Percentiles rank a stretch among this genome's conserved stretches.
These are phyloP conservation scores for Nothophytophthora sp. DNA, from an alignment of 352 stramenopile genomes.

Conservation along the genomic window DNA sequence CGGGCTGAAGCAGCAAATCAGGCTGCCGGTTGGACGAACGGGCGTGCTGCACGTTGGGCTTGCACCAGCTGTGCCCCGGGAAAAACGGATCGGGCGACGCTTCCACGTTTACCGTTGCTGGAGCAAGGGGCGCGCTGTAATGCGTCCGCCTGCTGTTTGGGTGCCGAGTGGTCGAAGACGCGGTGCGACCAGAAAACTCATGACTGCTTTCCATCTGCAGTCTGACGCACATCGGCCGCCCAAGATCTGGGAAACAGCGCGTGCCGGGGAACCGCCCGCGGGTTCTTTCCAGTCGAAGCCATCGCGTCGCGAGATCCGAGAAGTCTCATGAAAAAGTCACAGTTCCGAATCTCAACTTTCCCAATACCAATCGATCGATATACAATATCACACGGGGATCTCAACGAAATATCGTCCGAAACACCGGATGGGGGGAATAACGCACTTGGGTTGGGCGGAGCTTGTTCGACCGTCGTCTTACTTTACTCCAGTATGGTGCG, in stretches of 20 bases:
- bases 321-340: conserved; percentile 11
- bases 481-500: too few relatives aligned
- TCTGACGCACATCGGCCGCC: not conserved
- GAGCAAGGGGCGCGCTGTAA: not conserved
- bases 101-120: too few relatives aligned
- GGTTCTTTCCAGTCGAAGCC: conserved; percentile 8
- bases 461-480: too few relatives aligned
- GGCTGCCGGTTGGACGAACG: too few relatives aligned
- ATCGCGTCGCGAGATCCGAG: conserved; percentile 18
- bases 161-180: not conserved
- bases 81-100: conserved; percentile 3
- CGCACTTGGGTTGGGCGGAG: too few relatives aligned
- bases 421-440: too few relatives aligned
- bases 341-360: not conserved
- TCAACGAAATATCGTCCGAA: too few relatives aligned
- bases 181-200: conserved; percentile 7
- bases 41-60: too few relatives aligned
- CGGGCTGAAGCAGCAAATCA: not conserved
- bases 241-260: not conserved
- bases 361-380: too few relatives aligned
- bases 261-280: too few relatives aligned
- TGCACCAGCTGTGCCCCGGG: conserved; percentile 14
- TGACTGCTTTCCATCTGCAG: conserved; percentile 2
- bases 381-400: too few relatives aligned
- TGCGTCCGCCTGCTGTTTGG: conserved; percentile 17